A percentile compares a stretch with the other conserved stretches of the same genome.
Evolutionary conservation across 768 basidiomycete species (phyloP).

Genomic region (Amanita fuliginea): DNA sequence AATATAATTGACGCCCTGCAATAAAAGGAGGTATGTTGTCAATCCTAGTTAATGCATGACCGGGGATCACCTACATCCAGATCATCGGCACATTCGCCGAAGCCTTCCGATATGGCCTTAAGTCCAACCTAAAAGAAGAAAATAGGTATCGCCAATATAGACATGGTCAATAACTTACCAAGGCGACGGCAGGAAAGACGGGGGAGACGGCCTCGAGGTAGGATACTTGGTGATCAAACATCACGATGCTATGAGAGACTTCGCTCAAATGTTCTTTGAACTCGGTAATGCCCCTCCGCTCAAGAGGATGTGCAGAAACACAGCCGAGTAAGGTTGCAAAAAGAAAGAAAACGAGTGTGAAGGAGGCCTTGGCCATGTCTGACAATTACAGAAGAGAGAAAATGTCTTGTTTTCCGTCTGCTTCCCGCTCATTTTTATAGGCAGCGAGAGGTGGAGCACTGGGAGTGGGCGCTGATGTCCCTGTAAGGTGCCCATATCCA

Average conservation of each 20-base stretch:
- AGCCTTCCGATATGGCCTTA: not conserved
- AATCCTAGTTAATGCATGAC: not conserved
- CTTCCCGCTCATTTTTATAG: no score
- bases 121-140: not conserved
- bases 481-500: no score
- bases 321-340: no score
- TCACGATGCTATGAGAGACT: not conserved
- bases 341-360: no score
- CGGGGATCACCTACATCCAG: not conserved
- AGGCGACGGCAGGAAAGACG: not conserved
- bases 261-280: not conserved
- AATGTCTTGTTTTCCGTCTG: no score
- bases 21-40: not conserved
- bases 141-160: not conserved
- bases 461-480: no score
- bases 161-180: not conserved
- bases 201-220: not conserved
- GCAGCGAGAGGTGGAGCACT: no score
- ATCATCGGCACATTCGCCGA: not conserved
- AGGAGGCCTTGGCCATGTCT: no score
- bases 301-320: not conserved
- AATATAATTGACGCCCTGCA: not conserved
- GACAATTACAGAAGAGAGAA: no score
- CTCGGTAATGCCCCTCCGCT: not conserved
- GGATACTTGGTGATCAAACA: not conserved